Evolutionary conservation across 805 yeast species (phyloP), one percentile per base, ranked within the genome.

Genomic region (Schwanniomyces pseudopolymorphus): DNA sequence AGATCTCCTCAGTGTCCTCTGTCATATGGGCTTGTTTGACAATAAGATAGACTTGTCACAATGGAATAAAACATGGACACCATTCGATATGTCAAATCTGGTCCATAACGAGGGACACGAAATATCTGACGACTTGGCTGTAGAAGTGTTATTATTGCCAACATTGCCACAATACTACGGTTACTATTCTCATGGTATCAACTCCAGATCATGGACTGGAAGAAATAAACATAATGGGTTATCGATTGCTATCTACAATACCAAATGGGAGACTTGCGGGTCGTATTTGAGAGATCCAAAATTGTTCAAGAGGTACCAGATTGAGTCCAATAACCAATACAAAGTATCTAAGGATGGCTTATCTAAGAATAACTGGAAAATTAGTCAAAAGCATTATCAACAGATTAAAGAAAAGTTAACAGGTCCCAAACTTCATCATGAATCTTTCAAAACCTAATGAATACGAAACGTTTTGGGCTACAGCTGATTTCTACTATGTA

Each of bases 221-320:
- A 58, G 45, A 13, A 50, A 73, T 9, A 66, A 66, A 5, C 99
- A 92, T 61, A 89, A 87, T 59, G 99, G 99, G 1, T 76, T 83
- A 39, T 85, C 96, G 33, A 73, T 77, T 46, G 83, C 85, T 4
- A 70, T 94, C 2, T 79, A 78, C 52, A 70, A 67, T 42, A 82
- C 83, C 38, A 70, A 72, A 53, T 79, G 81, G 81, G 78, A 64
- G 37, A 42, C 53, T 1, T 49, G 55, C n/a, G 66, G 64, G 4
- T 54, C 60, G 22, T 65, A 64, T 45, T 53, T 61, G 25, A 51
- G 55, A 21, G 74, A 68, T 40, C 55, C 60, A 33, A 50, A 55
- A 17, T 45, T 70, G 13, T 60, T 57, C 51, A 71, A 69, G 45
- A 46, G 55, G 35, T 62, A 61, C 37, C 63, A 59, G 39, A 39